Evolutionary conservation across 164 flowering plant genomes (phyloP), one percentile per base, ranked within the genome.

Genomic region (Berberis vulgaris): DNA sequence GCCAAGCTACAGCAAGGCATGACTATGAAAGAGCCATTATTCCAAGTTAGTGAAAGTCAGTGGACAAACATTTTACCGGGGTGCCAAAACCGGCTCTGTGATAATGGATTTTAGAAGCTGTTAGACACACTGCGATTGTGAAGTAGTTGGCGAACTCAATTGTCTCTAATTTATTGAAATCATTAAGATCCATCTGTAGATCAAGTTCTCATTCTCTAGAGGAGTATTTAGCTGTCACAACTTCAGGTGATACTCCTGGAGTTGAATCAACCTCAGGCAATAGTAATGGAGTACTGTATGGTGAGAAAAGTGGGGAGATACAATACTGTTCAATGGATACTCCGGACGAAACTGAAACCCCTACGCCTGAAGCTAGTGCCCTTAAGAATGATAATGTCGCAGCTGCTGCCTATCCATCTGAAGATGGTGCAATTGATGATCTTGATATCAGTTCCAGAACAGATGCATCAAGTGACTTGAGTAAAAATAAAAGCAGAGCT

Each of bases 61-160:
- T 94, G 97, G 98, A 86, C 71, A 2, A 80, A 82, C 49, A 63
- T 86, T 63, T 81, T 88, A 49, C 68, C 61, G 66, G 64, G 65
- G 54, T 79, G 82, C 47, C 40, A 6, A 58, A 81, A 79, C 50
- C 78, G 82, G 64, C 66, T 90, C 13, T 61, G 69, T 55, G 54
- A 12, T 66, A 79, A 69, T 12, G 59, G 61, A 56, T 66, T 88
- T 66, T 65, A 59, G 64, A 73, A 75, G n/a, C 76, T 88, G 46
- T 72, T 75, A 66, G 75, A 79, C 43, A 60, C 76, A 87, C 13
- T 6, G 54, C 43, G 53, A 61, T 42, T 72, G 74, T 49, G 70
- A 77, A 45, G 65, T 74, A 54, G 68, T 78, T 26, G 65, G 53
- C 60, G 2, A 93, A 91, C 73, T 61, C 79, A 63, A 77, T 83